A percentile compares a stretch with the other conserved stretches of the same genome.
phyloP scores from a whole-genome alignment of 768 basidiomycete species.

The Rhodotorula diobovata region DNA sequence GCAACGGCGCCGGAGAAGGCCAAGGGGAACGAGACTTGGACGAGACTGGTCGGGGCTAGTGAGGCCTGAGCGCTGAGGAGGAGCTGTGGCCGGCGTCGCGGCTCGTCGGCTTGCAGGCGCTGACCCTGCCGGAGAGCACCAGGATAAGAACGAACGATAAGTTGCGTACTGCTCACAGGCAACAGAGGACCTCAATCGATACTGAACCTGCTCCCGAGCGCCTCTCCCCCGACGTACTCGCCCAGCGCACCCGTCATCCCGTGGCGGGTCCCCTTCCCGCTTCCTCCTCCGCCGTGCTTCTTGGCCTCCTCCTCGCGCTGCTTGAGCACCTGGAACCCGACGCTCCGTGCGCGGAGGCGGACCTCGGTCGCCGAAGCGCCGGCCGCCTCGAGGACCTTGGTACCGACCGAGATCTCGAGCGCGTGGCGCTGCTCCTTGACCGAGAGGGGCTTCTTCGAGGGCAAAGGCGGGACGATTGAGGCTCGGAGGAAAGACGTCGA shows the following conservation, averaged over 20 bases:
- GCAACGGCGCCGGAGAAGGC: too few species aligned
- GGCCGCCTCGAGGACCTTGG: neutral
- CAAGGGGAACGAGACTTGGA: too few species aligned
- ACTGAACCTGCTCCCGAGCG: neutral
- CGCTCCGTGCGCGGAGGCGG: slow-evolving; percentile 23
- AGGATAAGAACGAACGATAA: too few species aligned
- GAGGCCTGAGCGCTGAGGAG: too few species aligned
- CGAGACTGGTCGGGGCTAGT: too few species aligned
- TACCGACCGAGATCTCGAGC: slow-evolving; percentile 16
- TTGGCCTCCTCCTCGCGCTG: slow-evolving; percentile 14
- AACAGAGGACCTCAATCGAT: neutral
- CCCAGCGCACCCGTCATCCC: neutral
- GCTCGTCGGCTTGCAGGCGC: too few species aligned
- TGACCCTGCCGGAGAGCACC: too few species aligned
- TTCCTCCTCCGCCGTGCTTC: slow-evolving; percentile 12
- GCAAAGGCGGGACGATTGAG: neutral
- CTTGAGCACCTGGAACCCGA: slow-evolving; percentile 30
- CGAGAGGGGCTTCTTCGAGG: neutral
- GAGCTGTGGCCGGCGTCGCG: too few species aligned
- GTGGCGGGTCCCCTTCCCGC: neutral
- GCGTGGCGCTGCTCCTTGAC: slow-evolving; percentile 7
- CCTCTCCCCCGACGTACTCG: neutral
- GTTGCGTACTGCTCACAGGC: too few species aligned
- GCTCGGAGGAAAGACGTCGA: neutral
- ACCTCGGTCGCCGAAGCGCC: slow-evolving; percentile 33